Percentiles rank a stretch among this genome's conserved stretches.
phyloP scores from a whole-genome alignment of 176 grass and related monocot genomes.

The Oryza coarctata region DNA sequence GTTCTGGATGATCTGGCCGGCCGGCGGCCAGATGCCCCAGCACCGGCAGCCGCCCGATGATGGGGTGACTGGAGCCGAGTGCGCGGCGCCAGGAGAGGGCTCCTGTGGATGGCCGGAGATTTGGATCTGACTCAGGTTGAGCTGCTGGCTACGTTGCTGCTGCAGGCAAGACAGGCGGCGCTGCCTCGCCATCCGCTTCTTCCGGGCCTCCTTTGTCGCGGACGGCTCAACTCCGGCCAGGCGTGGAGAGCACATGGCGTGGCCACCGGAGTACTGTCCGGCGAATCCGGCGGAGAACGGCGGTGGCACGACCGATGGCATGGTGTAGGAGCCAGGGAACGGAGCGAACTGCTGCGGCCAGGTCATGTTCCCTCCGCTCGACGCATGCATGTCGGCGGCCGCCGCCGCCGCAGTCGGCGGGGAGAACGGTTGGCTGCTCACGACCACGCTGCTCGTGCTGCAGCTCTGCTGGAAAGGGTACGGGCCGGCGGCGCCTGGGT shows the following conservation, averaged over 20 bases:
- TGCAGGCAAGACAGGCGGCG: slow-evolving; percentile 66
- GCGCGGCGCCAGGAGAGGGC: slow-evolving; percentile 22
- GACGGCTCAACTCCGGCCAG: slow-evolving; percentile 43
- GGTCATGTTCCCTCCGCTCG: slow-evolving; percentile 17
- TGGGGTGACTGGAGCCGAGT: slow-evolving; percentile 47
- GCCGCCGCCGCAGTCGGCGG: slow-evolving; percentile 23
- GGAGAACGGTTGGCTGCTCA: slow-evolving; percentile 66
- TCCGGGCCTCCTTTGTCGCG: slow-evolving; percentile 75
- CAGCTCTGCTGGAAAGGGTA: slow-evolving; percentile 53
- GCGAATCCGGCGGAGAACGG: slow-evolving; percentile 42
- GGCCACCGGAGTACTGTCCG: slow-evolving; percentile 32
- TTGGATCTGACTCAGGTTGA: slow-evolving; percentile 47
- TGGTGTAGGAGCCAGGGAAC: slow-evolving; percentile 43
- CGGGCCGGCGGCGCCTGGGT: slow-evolving; percentile 18
- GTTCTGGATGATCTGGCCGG: slow-evolving; percentile 20
- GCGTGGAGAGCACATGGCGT: slow-evolving; percentile 29
- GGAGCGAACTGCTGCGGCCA: slow-evolving; percentile 56
- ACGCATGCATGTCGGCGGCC: slow-evolving; percentile 58
- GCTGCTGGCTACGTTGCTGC: slow-evolving; percentile 55
- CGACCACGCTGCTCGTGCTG: slow-evolving; percentile 55
- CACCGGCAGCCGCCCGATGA: slow-evolving; percentile 11
- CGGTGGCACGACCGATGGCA: slow-evolving; percentile 22
- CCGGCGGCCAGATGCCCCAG: slow-evolving; percentile 38
- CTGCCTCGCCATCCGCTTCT: slow-evolving; percentile 93
- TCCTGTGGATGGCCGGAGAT: neutral